Base-by-base conservation (phyloP, 202 grass and related monocot species). In the Elaeis oleifera region DNA sequence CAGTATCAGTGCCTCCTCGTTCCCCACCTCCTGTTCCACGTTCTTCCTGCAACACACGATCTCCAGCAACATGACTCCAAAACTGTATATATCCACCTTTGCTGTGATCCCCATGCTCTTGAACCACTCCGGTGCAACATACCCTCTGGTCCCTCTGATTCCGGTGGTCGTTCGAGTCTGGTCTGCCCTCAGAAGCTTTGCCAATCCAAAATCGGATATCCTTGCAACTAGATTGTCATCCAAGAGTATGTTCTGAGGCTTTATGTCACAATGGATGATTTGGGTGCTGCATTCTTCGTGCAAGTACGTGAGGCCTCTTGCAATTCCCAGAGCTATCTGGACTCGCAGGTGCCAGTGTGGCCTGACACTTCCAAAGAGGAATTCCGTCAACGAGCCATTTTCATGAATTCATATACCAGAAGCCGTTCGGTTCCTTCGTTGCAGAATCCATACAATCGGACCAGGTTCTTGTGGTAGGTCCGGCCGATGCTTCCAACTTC, bases 401-500 rank as follows among this genome's bases (percentile, higher is more conserved):
- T 39, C 11, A 68, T 3, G 18, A 23, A 17, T 27, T 18, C 18
- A 56, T 17, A 39, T 23, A 52, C 26, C 20, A 51, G 0, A 13
- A 4, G 21, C 52, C 65, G 3, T 23, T 52, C 27, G 0, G 16
- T 14, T 4, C 13, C 24, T 53, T 28, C 16, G 25, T 14, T 4
- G 6, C 66, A 18, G 64, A 78, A 49, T 75, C 29, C 83, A 17
- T 90, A 23, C 55, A 90, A 28, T 22, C 63, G 69, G 24, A 86
- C 85, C 48, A 95, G 65, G 39, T 95, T 95, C 60, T 71, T 95
- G 36, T 95, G 85, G 68, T 86, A 39, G 0, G 85, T 89, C 56
- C 63, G 80, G 0, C 80, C 90, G n/a, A 95, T 89, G 51, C 77
- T 71, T 70, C 71, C 57, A 21, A 95, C 68, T 53, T 95, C 90